These are phyloP conservation scores for Aschersonia sp. DNA, from an alignment of 2,329 filamentous ascomycete species.

Conservation along the genomic window DNA sequence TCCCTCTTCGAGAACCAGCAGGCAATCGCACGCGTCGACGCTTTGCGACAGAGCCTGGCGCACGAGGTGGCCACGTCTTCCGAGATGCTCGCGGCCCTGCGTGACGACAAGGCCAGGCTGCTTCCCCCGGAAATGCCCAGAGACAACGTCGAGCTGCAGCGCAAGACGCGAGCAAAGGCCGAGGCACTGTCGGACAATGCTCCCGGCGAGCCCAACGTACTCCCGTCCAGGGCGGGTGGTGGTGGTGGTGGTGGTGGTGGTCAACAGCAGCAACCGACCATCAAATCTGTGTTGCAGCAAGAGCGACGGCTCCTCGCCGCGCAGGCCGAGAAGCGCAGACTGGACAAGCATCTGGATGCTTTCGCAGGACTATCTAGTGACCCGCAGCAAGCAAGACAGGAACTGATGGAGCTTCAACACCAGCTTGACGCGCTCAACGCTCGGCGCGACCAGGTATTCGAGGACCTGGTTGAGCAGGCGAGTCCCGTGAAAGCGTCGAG, in stretches of 20 bases:
- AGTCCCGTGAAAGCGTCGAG: constrained; percentile 29
- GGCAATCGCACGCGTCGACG: constrained; percentile 34
- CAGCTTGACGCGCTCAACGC: constrained; percentile 48
- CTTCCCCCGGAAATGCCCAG: constrained; percentile 41
- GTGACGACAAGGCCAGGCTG: constrained; percentile 14
- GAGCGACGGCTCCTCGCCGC: constrained; percentile 45
- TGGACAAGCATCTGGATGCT: constrained; percentile 47
- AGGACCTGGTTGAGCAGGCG: constrained; percentile 50
- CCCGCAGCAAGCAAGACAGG: constrained; percentile 49
- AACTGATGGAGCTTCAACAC: constrained; percentile 51
- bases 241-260: no score
- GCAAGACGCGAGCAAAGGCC: constrained; percentile 51
- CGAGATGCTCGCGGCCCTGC: constrained; percentile 26
- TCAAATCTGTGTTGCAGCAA: constrained; percentile 43
- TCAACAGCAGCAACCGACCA: constrained; percentile 22
- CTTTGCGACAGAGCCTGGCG: constrained; percentile 41
- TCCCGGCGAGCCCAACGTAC: constrained; percentile 17
- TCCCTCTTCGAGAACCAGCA: constrained; percentile 40
- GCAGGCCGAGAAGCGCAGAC: constrained; percentile 37
- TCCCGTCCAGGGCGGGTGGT: not conserved
- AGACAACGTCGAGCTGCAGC: constrained; percentile 60
- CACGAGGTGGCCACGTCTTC: constrained; percentile 29
- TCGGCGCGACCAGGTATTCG: constrained; percentile 60
- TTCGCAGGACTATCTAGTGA: constrained; percentile 66
- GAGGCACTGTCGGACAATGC: constrained; percentile 47